phyloP scores from a whole-genome alignment of 2,329 filamentous ascomycete genomes.

The Calonectria multiphialidica region DNA sequence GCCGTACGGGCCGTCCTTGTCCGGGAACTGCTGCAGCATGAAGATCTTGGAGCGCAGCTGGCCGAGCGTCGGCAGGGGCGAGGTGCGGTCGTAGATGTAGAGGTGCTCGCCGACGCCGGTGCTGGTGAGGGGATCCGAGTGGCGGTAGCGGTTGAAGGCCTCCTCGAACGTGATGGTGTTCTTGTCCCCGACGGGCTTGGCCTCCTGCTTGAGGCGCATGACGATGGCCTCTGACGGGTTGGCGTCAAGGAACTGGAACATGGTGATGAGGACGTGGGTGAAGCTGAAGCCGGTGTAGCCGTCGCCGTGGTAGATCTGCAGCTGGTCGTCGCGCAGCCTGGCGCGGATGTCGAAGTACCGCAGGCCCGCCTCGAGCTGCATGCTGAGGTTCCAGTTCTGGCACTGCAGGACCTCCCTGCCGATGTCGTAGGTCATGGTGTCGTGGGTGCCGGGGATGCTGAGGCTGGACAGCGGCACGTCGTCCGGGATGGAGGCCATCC shows the following conservation, averaged over 20 bases:
- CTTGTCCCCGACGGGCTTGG: slow-evolving; percentile 48
- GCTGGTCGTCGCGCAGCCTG: slow-evolving; percentile 54
- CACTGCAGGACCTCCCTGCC: slow-evolving; percentile 54
- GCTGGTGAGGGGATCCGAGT: slow-evolving; percentile 49
- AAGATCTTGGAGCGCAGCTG: slow-evolving; percentile 59
- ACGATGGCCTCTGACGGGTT: slow-evolving; percentile 61
- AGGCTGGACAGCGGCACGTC: slow-evolving; percentile 55
- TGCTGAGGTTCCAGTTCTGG: slow-evolving; percentile 59
- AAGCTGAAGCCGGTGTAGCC: slow-evolving; percentile 60
- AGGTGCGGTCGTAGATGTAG: slow-evolving; percentile 46
- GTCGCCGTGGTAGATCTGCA: slow-evolving; percentile 62
- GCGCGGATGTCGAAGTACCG: slow-evolving; percentile 64
- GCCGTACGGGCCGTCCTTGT: slow-evolving; percentile 52
- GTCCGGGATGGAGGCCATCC: slow-evolving; percentile 60
- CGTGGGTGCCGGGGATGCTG: slow-evolving; percentile 65
- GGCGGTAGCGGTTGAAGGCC: slow-evolving; percentile 57
- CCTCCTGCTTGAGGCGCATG: slow-evolving; percentile 64
- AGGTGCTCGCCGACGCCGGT: slow-evolving; percentile 52
- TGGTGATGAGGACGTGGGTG: slow-evolving; percentile 55
- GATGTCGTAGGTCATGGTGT: slow-evolving; percentile 63
- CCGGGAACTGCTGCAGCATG: slow-evolving; percentile 61
- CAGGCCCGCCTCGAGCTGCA: slow-evolving; percentile 60
- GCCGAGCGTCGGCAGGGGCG: slow-evolving; percentile 57
- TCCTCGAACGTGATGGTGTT: slow-evolving; percentile 58
- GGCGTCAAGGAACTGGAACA: slow-evolving; percentile 59